Percentiles rank a stretch among this genome's conserved stretches.
Evolutionary conservation across 192 early-diverging fungal genomes (phyloP).

Genomic region (Mortierella alpina): DNA sequence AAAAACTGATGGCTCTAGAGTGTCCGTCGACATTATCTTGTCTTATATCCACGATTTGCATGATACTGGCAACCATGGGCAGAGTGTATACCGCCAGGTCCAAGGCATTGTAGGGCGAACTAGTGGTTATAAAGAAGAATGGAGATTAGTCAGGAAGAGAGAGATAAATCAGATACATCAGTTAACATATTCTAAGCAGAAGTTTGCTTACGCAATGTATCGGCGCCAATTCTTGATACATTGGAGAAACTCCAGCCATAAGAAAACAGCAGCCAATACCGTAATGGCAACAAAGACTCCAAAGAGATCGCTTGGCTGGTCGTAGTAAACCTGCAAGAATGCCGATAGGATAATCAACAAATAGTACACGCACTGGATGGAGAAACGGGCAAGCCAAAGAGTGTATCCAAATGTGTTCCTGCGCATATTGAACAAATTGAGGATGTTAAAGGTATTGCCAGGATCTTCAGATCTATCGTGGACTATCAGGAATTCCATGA

Average conservation of each 20-base stretch:
- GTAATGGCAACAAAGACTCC: slow-evolving; percentile 20
- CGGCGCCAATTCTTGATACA: neutral
- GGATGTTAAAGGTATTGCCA: neutral
- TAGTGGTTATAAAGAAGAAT: too few relatives aligned
- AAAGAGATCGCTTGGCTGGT: neutral
- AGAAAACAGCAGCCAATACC: neutral
- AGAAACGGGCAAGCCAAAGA: slow-evolving; percentile 29
- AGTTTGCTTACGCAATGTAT: neutral
- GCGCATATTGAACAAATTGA: neutral
- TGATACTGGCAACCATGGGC: slow-evolving; percentile 11
- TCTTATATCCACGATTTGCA: neutral
- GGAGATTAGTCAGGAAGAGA: too few relatives aligned
- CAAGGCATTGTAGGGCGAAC: slow-evolving; percentile 11
- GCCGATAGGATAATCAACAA: slow-evolving; percentile 1
- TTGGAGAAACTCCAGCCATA: slow-evolving; percentile 23
- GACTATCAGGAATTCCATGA: too few relatives aligned
- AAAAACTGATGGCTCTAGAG: slow-evolving; percentile 8
- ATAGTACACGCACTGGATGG: slow-evolving; percentile 22
- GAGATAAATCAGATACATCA: neutral
- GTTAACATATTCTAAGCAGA: neutral
- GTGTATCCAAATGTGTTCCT: slow-evolving; percentile 39
- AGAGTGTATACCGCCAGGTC: slow-evolving; percentile 6
- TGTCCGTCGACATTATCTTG: neutral
- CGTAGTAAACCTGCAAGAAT: slow-evolving; percentile 17
- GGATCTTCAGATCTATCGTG: neutral